These are phyloP conservation scores for Aspergillus cavernicola DNA, from an alignment of 495 filamentous ascomycete species.

Conservation along the genomic window DNA sequence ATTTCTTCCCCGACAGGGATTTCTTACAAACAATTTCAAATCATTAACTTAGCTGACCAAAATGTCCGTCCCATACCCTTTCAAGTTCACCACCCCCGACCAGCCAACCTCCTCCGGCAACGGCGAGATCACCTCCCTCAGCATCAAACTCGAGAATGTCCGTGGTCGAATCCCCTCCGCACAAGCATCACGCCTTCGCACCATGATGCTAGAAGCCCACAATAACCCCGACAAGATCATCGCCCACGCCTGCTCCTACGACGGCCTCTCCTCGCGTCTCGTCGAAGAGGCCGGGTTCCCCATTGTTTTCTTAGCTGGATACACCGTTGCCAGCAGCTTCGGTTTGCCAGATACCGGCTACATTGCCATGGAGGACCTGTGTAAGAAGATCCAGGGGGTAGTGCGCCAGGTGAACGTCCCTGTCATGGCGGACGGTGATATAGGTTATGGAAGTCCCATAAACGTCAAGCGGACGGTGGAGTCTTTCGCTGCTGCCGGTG, in stretches of 20 bases:
- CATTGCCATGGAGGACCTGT: conserved; percentile 43
- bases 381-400: conserved; percentile 36
- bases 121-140: not conserved
- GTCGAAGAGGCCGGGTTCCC: conserved; percentile 41
- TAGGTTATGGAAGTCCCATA: conserved; percentile 41
- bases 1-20: not conserved
- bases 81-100: conserved; percentile 1
- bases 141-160: not conserved
- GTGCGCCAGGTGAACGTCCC: conserved; percentile 28
- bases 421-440: conserved; percentile 41
- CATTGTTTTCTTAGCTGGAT: conserved; percentile 35
- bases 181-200: not conserved
- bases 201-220: conserved; percentile 36
- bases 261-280: conserved; percentile 38
- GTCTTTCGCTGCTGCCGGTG: conserved; percentile 33
- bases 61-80: conserved; percentile 1
- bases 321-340: conserved; percentile 29
- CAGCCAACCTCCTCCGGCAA: not conserved
- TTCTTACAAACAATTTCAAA: too few species aligned
- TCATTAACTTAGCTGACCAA: not conserved
- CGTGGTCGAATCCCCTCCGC: not conserved
- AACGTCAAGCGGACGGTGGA: conserved; percentile 41
- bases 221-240: conserved; percentile 34
- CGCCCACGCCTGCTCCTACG: conserved; percentile 35
- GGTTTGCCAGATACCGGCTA: conserved; percentile 44